Conservation (phyloP, 345 rosid species). For the Pugionium cornutum region DNA sequence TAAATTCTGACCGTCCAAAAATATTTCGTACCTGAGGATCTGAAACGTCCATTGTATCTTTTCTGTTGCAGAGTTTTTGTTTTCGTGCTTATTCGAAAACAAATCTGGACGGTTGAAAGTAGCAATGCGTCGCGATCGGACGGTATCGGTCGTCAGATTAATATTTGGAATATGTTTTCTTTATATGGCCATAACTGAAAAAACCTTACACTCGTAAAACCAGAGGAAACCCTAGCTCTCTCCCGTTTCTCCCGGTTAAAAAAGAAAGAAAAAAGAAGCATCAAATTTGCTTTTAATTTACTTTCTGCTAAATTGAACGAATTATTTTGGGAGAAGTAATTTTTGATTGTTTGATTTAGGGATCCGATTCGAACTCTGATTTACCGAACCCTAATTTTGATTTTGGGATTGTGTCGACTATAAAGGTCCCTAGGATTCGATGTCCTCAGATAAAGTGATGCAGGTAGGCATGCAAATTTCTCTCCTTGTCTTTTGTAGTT, state of each 20-base stretch:
- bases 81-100: neutral
- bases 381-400: constrained; percentile 42
- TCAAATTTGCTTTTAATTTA: constrained; percentile 1
- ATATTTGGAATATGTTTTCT: constrained; percentile 30
- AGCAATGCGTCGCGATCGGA: constrained; percentile 26
- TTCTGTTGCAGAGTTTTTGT: constrained; percentile 29
- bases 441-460: constrained; percentile 34
- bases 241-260: constrained; percentile 44
- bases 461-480: constrained; percentile 44
- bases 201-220: constrained; percentile 56
- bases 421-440: constrained; percentile 20
- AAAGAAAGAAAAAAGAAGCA: too few species aligned
- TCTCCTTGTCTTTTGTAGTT: constrained; percentile 7
- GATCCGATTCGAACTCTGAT: constrained; percentile 47
- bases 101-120: constrained; percentile 18
- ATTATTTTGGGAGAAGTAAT: constrained; percentile 36
- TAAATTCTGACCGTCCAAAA: too few species aligned
- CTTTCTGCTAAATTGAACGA: constrained; percentile 37
- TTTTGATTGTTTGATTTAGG: constrained; percentile 27
- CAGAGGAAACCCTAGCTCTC: constrained; percentile 66
- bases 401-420: constrained; percentile 34
- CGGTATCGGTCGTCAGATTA: constrained; percentile 1
- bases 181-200: constrained; percentile 36
- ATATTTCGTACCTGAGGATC: constrained; percentile 7
- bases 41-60: constrained; percentile 28